phyloP scores from a whole-genome alignment of 768 basidiomycete species.

The Pleurotus pulmonarius region DNA sequence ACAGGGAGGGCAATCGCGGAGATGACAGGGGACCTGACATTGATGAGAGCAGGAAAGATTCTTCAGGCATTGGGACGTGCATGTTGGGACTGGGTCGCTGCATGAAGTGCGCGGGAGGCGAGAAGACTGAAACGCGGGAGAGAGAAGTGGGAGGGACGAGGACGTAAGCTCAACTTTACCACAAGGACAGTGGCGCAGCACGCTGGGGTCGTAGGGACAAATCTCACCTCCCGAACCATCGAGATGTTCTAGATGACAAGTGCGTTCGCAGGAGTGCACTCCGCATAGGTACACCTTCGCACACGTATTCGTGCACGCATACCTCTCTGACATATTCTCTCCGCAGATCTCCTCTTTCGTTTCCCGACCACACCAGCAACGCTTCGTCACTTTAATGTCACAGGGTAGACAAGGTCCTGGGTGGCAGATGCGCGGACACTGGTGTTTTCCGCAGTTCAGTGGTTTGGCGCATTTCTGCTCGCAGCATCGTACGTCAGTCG shows the following conservation, averaged over 20 bases:
- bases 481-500: conserved; percentile 34
- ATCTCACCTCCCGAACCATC: conserved; percentile 4
- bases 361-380: conserved; percentile 82
- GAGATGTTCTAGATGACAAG: conserved; percentile 50
- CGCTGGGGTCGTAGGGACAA: conserved; percentile 73
- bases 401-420: conserved; percentile 72
- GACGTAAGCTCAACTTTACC: conserved; percentile 37
- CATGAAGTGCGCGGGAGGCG: conserved; percentile 45
- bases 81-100: conserved; percentile 78
- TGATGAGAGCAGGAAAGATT: conserved; percentile 68
- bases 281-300: conserved; percentile 53
- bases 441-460: conserved; percentile 72
- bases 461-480: conserved; percentile 37
- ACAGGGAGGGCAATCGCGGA: conserved; percentile 80
- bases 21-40: conserved; percentile 72
- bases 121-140: conserved; percentile 21
- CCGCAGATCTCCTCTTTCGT: conserved; percentile 63
- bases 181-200: conserved; percentile 78
- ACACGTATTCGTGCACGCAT: conserved; percentile 57
- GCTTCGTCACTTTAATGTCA: conserved; percentile 41
- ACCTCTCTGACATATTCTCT: conserved; percentile 63
- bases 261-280: conserved; percentile 64
- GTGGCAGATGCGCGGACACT: conserved; percentile 71
- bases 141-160: conserved; percentile 33
- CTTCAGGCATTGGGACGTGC: conserved; percentile 64